Base-by-base conservation (phyloP, 1,139 yeast genomes). In the Pichia kudriavzevii region DNA sequence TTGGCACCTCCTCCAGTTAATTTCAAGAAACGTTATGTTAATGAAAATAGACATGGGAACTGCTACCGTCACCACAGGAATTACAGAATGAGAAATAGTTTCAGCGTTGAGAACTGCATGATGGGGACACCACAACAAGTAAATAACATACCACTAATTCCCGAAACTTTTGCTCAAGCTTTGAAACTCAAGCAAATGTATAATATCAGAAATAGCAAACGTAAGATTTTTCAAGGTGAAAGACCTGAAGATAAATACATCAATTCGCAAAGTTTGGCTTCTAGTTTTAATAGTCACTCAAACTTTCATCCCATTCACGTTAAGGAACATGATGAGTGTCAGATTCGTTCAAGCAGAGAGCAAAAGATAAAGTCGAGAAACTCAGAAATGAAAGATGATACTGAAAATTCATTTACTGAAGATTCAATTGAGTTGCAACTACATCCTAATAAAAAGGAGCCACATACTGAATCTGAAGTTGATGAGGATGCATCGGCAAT, bases 1-100 rank as follows among this genome's bases (percentile, higher is more conserved):
- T 63, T 78, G 36, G 87, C 88, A 0, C 88, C 88, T 5, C 85
- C 88, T 7, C 88, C 88, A 4, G 76, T 79, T 21, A 75, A 76
- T 46, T 64, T 76, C 42, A 50, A 49, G 31, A 49, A 47, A 37
- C 44, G 50, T 25, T 43, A 38, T n/a, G n/a, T n/a, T n/a, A n/a
- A 29, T 25, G 16, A 22, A n/a, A 21, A 34, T 22, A 18, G 19
- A 25, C 23, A 15, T 16, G 7, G 13, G 6, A 29, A 29, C 14
- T 13, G 19, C 10, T 16, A 30, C 12, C 7, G 25, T 25, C 25
- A 34, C n/a, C n/a, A n/a, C n/a, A n/a, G n/a, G n/a, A n/a, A n/a
- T n/a, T n/a, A n/a, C n/a, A n/a, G n/a, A n/a, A n/a, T n/a, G n/a
- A n/a, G n/a, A n/a, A n/a, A n/a, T n/a, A n/a, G n/a, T n/a, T n/a